Evolutionary conservation across 306 rosid genomes (phyloP).

Genomic region (Mimosa bimucronata): DNA sequence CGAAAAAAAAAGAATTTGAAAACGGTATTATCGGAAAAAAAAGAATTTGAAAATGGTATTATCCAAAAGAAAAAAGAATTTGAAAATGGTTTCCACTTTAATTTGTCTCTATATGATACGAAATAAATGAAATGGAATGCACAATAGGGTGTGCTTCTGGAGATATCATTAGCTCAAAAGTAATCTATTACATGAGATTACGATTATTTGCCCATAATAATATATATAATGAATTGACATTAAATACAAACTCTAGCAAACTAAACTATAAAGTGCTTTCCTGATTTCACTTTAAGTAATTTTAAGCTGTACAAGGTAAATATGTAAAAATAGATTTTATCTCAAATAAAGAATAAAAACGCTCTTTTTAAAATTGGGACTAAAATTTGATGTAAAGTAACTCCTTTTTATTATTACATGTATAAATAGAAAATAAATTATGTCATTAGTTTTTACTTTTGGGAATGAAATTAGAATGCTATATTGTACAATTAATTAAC

Average conservation of each 20-base stretch:
- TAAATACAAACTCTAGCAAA: not conserved
- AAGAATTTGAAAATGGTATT: not conserved
- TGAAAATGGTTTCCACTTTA: not conserved
- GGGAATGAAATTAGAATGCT: not conserved
- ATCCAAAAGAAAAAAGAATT: too few species aligned
- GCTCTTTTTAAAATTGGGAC: too few species aligned
- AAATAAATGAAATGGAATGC: not conserved
- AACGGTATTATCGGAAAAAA: too few species aligned
- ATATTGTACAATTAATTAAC: not conserved
- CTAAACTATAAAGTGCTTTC: not conserved
- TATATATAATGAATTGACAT: not conserved
- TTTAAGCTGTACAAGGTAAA: too few species aligned
- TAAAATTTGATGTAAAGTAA: too few species aligned
- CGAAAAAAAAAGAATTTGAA: too few species aligned
- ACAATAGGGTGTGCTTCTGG: not conserved
- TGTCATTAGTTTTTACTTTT: not conserved
- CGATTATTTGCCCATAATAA: not conserved
- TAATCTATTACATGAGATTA: not conserved
- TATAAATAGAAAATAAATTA: too few species aligned
- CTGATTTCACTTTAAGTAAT: too few species aligned
- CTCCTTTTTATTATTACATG: too few species aligned
- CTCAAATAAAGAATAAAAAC: too few species aligned
- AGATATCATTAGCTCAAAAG: not conserved
- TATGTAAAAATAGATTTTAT: too few species aligned
- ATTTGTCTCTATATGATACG: not conserved